Conservation (phyloP, 2,329 filamentous ascomycete species). For the Aspergillus alliaceus region DNA sequence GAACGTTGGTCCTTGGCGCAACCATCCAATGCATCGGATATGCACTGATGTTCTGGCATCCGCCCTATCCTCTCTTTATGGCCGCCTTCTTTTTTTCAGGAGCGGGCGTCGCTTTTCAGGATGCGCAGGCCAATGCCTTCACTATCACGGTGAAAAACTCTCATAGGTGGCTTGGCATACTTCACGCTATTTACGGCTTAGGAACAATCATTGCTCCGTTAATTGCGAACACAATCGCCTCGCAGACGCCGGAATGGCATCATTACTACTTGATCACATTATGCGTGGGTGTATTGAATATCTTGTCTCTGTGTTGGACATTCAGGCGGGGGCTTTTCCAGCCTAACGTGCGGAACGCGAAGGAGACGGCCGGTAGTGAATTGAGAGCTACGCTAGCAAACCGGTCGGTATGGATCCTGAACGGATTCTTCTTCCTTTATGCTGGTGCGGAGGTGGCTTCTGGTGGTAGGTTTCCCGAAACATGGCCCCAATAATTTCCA, state of each 20-base stretch:
- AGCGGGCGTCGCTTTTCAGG: slow-evolving; percentile 21
- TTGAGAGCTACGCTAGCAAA: slow-evolving; percentile 18
- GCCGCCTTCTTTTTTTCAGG: slow-evolving; percentile 25
- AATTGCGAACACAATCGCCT: slow-evolving; percentile 23
- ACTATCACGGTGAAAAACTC: slow-evolving; percentile 21
- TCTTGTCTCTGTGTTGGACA: slow-evolving; percentile 15
- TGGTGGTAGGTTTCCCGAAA: slow-evolving; percentile 15
- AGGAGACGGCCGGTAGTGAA: slow-evolving; percentile 20
- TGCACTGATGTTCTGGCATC: slow-evolving; percentile 24
- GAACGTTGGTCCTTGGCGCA: slow-evolving; percentile 21
- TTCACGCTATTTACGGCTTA: slow-evolving; percentile 24
- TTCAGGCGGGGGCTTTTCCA: slow-evolving; percentile 21
- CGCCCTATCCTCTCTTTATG: slow-evolving; percentile 21
- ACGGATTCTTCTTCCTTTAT: slow-evolving; percentile 27
- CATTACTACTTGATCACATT: slow-evolving; percentile 22
- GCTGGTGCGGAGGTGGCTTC: slow-evolving; percentile 23
- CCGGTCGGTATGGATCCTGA: slow-evolving; percentile 23
- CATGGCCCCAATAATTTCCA: not conserved
- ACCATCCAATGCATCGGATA: slow-evolving; percentile 20
- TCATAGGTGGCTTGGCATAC: slow-evolving; percentile 24
- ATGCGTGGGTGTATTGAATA: slow-evolving; percentile 16
- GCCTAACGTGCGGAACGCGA: slow-evolving; percentile 19
- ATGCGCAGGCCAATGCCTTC: slow-evolving; percentile 25
- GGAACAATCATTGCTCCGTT: slow-evolving; percentile 23
- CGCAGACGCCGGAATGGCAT: slow-evolving; percentile 21